phyloP scores from a whole-genome alignment of 768 basidiomycete species.

The Tylopilus felleus region DNA sequence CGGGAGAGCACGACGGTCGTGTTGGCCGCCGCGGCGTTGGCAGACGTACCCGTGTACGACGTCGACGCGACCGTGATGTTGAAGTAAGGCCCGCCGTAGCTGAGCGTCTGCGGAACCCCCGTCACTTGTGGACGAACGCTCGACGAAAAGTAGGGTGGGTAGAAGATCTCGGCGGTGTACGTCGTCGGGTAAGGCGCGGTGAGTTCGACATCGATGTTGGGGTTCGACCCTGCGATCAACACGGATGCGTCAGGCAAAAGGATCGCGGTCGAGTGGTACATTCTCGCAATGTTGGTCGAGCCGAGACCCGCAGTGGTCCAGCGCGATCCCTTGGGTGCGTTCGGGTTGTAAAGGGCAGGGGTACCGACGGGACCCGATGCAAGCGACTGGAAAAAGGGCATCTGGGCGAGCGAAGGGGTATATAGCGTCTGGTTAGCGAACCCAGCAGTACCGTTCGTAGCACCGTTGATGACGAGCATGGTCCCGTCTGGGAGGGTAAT shows the following conservation, averaged over 20 bases:
- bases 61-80: conserved; percentile 65
- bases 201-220: conserved; percentile 77
- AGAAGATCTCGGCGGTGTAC: conserved; percentile 85
- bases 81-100: conserved; percentile 82
- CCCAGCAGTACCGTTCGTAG: conserved; percentile 82
- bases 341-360: conserved; percentile 84
- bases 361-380: conserved; percentile 75
- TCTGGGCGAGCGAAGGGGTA: conserved; percentile 40
- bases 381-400: conserved; percentile 72
- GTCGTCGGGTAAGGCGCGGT: conserved; percentile 67
- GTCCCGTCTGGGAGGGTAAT: conserved; percentile 78
- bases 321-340: conserved; percentile 61
- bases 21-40: conserved; percentile 69
- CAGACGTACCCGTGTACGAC: conserved; percentile 58
- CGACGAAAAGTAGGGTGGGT: conserved; percentile 83
- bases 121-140: conserved; percentile 62
- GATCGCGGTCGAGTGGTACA: conserved; percentile 93
- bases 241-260: conserved; percentile 86
- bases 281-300: conserved; percentile 63
- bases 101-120: conserved; percentile 68
- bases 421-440: conserved; percentile 59
- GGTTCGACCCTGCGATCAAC: conserved; percentile 89
- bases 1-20: conserved; percentile 77
- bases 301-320: conserved; percentile 69
- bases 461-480: conserved; percentile 82